phyloP scores from a whole-genome alignment of 345 rosid species.

The Lepidium didymum region DNA sequence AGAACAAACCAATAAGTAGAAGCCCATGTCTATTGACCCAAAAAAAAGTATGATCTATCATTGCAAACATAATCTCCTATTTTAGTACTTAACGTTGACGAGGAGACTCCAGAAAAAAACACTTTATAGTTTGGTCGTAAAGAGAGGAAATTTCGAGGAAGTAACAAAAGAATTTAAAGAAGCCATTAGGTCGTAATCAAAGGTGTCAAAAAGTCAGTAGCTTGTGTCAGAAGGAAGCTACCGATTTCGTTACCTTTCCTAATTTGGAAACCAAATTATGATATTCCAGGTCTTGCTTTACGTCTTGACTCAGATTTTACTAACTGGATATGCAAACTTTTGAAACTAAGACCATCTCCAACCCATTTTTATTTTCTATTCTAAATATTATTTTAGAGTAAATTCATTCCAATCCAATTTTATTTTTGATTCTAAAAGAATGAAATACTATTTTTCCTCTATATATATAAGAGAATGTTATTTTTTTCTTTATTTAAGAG shows the following conservation, averaged over 20 bases:
- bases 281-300: neutral
- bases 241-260: neutral
- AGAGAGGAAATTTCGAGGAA: slow-evolving; percentile 8
- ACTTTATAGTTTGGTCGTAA: too few relatives aligned
- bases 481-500: too few relatives aligned
- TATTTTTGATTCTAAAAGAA: too few relatives aligned
- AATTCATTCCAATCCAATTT: too few relatives aligned
- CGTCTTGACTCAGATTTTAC: neutral
- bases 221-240: neutral
- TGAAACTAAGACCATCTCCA: too few relatives aligned
- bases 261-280: slow-evolving; percentile 3
- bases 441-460: too few relatives aligned
- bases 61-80: neutral
- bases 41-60: neutral
- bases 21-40: neutral
- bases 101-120: neutral
- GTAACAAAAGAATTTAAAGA: neutral
- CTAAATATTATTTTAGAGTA: too few relatives aligned
- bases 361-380: too few relatives aligned
- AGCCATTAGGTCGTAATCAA: neutral
- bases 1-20: neutral
- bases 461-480: too few relatives aligned
- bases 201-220: neutral
- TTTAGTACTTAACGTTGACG: neutral
- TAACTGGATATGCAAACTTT: neutral